Evolutionary conservation across 352 stramenopile species (phyloP).

Genomic region (Globisporangium radiosum): DNA sequence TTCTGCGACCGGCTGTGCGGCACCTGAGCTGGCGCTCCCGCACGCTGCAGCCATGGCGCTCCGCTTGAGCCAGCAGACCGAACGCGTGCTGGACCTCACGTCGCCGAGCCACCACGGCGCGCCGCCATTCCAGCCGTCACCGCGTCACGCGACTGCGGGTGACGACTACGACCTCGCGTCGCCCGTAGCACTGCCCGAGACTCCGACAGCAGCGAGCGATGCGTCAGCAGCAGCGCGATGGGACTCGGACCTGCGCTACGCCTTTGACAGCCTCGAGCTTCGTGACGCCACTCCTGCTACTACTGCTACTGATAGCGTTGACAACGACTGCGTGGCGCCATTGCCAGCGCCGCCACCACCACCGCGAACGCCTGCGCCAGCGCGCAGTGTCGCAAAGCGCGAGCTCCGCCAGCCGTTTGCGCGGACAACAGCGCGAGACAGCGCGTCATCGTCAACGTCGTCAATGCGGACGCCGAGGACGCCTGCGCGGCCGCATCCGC

Average conservation of each 20-base stretch:
- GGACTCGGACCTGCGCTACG: slow-evolving; percentile 18
- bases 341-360: neutral
- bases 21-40: neutral
- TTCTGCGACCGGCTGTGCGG: slow-evolving; percentile 1
- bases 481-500: neutral
- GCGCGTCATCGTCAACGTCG: neutral
- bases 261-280: neutral
- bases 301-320: neutral
- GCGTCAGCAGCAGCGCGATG: slow-evolving; percentile 12
- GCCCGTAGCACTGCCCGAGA: slow-evolving; percentile 46
- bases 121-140: slow-evolving; percentile 30
- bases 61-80: neutral
- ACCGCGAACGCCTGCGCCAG: neutral
- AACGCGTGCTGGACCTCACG: slow-evolving; percentile 19
- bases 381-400: slow-evolving; percentile 9
- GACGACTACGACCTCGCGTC: slow-evolving; percentile 66
- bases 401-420: slow-evolving; percentile 1
- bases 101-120: slow-evolving; percentile 35
- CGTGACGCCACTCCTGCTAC: neutral
- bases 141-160: slow-evolving; percentile 21
- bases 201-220: slow-evolving; percentile 16
- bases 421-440: neutral
- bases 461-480: neutral
- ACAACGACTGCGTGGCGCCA: no score
- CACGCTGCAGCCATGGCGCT: neutral